These are phyloP conservation scores for Vitellaria paradoxa DNA, from an alignment of 179 eudicot species.

Conservation along the genomic window DNA sequence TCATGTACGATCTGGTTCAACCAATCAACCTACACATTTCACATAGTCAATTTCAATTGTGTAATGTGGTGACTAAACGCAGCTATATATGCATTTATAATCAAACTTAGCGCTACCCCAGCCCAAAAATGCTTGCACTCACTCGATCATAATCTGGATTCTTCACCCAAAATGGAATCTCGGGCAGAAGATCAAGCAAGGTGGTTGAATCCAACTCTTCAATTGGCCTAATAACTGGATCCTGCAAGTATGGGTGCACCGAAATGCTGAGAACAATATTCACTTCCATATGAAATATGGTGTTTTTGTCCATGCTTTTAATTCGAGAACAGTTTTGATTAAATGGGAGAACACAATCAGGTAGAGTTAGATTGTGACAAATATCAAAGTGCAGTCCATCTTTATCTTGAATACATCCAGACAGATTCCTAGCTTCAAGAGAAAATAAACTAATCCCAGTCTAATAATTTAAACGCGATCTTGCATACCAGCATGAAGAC, in stretches of 20 bases:
- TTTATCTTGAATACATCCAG: background rate
- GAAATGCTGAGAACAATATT: background rate
- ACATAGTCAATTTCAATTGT: background rate
- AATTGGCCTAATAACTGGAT: constrained; percentile 46
- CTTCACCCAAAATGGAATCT: constrained; percentile 88
- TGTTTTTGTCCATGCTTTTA: background rate
- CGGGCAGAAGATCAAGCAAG: constrained; percentile 52
- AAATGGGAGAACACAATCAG: background rate
- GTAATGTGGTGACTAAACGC: too few species aligned
- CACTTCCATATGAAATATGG: background rate
- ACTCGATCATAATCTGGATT: constrained; percentile 85
- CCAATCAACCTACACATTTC: constrained; percentile 69
- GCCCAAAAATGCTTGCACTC: constrained; percentile 6
- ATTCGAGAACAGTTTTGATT: background rate
- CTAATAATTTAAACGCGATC: background rate
- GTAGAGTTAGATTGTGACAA: background rate
- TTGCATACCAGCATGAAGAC: background rate
- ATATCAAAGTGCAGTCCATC: background rate
- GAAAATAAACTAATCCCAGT: background rate
- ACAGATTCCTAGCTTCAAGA: background rate
- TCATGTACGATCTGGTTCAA: constrained; percentile 48
- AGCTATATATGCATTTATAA: too few species aligned
- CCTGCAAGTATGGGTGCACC: constrained; percentile 38
- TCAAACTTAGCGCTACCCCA: too few species aligned
- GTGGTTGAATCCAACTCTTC: constrained; percentile 46